These are phyloP conservation scores for Cordyceps cateniannulata DNA, from an alignment of 2,329 filamentous ascomycete species.

Conservation along the genomic window DNA sequence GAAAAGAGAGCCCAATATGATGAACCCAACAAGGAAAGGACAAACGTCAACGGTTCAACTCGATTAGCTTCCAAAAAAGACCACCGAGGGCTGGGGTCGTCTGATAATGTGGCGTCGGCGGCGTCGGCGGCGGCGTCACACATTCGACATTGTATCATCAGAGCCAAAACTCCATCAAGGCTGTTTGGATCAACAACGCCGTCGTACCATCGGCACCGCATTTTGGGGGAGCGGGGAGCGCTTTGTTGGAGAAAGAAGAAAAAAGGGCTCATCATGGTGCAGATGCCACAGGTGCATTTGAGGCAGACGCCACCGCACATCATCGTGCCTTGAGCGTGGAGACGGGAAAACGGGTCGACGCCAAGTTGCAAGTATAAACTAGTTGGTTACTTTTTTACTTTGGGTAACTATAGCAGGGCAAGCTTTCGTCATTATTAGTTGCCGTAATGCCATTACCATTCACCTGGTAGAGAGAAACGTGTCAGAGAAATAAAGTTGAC, in stretches of 20 bases:
- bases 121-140: no score
- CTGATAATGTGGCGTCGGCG: slow-evolving; percentile 1
- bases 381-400: no score
- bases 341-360: neutral
- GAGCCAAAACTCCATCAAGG: neutral
- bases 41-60: neutral
- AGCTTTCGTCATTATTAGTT: no score
- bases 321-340: neutral
- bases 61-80: neutral
- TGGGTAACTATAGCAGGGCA: no score
- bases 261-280: neutral
- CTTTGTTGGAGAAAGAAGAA: no score
- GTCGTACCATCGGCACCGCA: neutral
- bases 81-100: slow-evolving; percentile 2
- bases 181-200: neutral
- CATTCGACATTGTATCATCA: no score
- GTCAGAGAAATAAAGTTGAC: slow-evolving; percentile 2
- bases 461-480: neutral
- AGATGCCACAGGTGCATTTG: slow-evolving; percentile 8
- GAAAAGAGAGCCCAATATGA: no score
- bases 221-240: neutral
- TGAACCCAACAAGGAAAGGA: neutral
- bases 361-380: no score
- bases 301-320: slow-evolving; percentile 1
- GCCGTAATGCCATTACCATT: neutral